These are phyloP conservation scores for Secale cereale DNA, from an alignment of 176 grass and related monocot genomes.

Conservation along the genomic window DNA sequence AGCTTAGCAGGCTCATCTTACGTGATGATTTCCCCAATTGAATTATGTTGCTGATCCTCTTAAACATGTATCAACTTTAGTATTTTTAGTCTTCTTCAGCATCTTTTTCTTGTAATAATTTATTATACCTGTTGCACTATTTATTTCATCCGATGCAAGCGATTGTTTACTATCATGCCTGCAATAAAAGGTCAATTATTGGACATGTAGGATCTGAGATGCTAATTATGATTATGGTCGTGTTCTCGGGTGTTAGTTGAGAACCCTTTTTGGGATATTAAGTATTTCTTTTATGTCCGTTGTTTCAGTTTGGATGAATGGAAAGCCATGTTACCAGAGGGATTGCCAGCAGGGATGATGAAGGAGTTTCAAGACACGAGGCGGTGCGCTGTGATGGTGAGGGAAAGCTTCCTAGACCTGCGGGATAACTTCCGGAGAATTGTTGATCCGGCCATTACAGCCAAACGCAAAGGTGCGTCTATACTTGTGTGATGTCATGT, in stretches of 20 bases:
- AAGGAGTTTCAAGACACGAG: slow-evolving; percentile 95
- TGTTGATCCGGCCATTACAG: slow-evolving; percentile 62
- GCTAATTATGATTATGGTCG: background rate
- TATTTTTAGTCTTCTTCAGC: background rate
- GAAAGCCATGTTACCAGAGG: slow-evolving; percentile 83
- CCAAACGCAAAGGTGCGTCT: slow-evolving; percentile 61
- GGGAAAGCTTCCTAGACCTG: slow-evolving; percentile 82
- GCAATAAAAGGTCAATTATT: background rate
- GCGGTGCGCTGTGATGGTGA: slow-evolving; percentile 93
- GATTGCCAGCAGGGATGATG: slow-evolving; percentile 76
- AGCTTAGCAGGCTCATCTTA: background rate
- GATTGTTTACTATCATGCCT: background rate
- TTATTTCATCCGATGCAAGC: background rate
- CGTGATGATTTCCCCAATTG: background rate
- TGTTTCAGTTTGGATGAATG: slow-evolving; percentile 89
- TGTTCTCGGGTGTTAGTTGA: background rate
- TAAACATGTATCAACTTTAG: background rate
- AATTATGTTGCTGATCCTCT: background rate
- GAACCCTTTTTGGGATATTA: background rate
- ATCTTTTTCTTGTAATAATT: background rate
- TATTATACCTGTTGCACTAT: background rate
- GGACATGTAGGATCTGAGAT: background rate
- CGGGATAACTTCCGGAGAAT: slow-evolving; percentile 91
- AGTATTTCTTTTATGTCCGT: background rate
- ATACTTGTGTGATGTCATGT: background rate